Percentiles rank a stretch among this genome's conserved stretches.
Conservation (phyloP, 768 basidiomycete genomes). For the Pulveroboletus ravenelii region DNA sequence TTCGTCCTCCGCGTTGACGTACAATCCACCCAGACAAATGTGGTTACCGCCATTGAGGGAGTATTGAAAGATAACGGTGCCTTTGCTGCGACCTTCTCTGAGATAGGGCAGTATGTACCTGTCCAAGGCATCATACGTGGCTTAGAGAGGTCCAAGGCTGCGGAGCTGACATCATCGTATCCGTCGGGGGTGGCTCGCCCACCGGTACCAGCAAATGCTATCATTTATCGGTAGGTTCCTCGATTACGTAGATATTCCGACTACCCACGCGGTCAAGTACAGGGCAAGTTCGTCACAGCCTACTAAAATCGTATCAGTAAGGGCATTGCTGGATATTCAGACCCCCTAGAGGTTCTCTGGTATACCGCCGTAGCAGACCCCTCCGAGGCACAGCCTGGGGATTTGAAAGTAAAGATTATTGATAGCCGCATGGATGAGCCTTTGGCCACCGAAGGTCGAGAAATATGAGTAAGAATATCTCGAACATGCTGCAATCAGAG, state of each 20-base stretch:
- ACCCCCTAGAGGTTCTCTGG: constrained; percentile 64
- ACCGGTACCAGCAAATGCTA: constrained; percentile 72
- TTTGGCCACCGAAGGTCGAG: constrained; percentile 62
- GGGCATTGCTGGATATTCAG: constrained; percentile 66
- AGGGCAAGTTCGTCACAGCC: constrained; percentile 43
- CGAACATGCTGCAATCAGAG: neutral
- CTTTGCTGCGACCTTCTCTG: constrained; percentile 65
- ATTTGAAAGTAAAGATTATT: constrained; percentile 56
- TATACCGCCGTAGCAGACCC: constrained; percentile 66
- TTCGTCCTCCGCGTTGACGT: constrained; percentile 8
- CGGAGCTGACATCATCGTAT: constrained; percentile 63
- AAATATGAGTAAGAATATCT: constrained; percentile 43
- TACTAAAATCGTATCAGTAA: constrained; percentile 19
- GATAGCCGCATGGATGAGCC: constrained; percentile 75
- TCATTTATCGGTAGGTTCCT: constrained; percentile 38
- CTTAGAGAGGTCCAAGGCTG: constrained; percentile 48
- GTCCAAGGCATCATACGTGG: constrained; percentile 60
- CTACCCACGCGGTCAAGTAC: no score
- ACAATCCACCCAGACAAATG: constrained; percentile 20
- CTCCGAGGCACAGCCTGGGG: constrained; percentile 59
- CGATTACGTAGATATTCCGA: no score
- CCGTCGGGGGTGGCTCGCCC: constrained; percentile 80
- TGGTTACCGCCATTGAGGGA: constrained; percentile 24
- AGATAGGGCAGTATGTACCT: constrained; percentile 71
- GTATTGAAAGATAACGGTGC: constrained; percentile 54